Percentiles rank a stretch among this genome's conserved stretches.
Evolutionary conservation across 176 grass and related monocot species (phyloP).

Genomic region (Canna indica): DNA sequence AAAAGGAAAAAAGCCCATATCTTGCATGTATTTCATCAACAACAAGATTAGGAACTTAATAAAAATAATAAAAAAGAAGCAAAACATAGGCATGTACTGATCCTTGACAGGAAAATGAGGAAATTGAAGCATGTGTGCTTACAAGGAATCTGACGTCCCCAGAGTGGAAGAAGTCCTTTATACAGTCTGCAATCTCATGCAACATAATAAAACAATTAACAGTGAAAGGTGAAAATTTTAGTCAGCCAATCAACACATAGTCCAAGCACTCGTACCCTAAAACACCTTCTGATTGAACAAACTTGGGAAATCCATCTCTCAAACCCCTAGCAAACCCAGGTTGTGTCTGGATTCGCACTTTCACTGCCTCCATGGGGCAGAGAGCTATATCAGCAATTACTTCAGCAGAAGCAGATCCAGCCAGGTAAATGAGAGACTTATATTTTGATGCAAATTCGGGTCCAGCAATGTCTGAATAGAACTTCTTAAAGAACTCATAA

Average conservation of each 20-base stretch:
- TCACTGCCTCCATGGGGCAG: conserved; percentile 90
- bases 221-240: not conserved
- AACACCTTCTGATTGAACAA: conserved; percentile 66
- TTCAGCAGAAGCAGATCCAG: conserved; percentile 67
- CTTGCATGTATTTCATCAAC: not conserved
- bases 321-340: conserved; percentile 59
- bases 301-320: conserved; percentile 61
- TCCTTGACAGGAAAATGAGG: not conserved
- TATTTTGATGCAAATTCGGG: conserved; percentile 34
- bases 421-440: conserved; percentile 59
- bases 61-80: not conserved
- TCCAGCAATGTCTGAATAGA: conserved; percentile 53
- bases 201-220: not conserved
- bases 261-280: conserved; percentile 52
- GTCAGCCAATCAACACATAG: not conserved
- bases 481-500: conserved; percentile 88
- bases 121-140: conserved; percentile 22
- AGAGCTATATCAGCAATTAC: conserved; percentile 68
- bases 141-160: conserved; percentile 94
- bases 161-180: conserved; percentile 79
- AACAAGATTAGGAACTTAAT: not conserved
- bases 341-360: conserved; percentile 75
- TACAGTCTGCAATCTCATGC: conserved; percentile 54
- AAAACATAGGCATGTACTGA: not conserved
- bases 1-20: not conserved